These are phyloP conservation scores for Chaetothyriales sp. DNA, from an alignment of 2,329 filamentous ascomycete genomes.

Conservation along the genomic window DNA sequence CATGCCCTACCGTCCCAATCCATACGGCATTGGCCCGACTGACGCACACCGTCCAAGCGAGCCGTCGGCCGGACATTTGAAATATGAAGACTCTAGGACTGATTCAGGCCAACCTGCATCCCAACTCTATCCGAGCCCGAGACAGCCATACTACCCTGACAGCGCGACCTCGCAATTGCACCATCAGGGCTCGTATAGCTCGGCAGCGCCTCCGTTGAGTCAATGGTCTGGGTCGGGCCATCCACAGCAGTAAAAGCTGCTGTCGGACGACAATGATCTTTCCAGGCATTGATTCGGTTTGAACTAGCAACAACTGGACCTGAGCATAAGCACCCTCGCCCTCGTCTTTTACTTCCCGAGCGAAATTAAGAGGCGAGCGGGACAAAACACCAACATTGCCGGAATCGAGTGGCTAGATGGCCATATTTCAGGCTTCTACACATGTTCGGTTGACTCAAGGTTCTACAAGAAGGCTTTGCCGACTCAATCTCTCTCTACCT, in stretches of 20 bases:
- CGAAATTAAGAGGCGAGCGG: neutral
- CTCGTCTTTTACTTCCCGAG: neutral
- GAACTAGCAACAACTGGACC: neutral
- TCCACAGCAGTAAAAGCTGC: neutral
- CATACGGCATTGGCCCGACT: constrained; percentile 10
- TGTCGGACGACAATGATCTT: neutral
- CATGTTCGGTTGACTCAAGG: neutral
- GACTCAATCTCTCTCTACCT: neutral
- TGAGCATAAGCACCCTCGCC: neutral
- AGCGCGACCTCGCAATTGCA: neutral
- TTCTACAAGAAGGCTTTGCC: neutral
- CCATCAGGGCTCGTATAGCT: neutral
- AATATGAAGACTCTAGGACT: constrained; percentile 13
- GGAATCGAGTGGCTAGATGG: neutral
- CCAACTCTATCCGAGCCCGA: constrained; percentile 11
- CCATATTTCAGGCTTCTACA: neutral
- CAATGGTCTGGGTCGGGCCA: neutral
- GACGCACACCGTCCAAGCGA: constrained; percentile 14
- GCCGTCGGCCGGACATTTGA: constrained; percentile 10
- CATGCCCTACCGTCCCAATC: constrained; percentile 11
- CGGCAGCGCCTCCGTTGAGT: neutral
- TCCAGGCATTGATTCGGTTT: neutral
- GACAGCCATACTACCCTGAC: constrained; percentile 9
- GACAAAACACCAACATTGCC: neutral
- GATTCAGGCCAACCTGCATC: constrained; percentile 7